Base-by-base conservation (phyloP, 345 rosid genomes). In the Salix purpurea region DNA sequence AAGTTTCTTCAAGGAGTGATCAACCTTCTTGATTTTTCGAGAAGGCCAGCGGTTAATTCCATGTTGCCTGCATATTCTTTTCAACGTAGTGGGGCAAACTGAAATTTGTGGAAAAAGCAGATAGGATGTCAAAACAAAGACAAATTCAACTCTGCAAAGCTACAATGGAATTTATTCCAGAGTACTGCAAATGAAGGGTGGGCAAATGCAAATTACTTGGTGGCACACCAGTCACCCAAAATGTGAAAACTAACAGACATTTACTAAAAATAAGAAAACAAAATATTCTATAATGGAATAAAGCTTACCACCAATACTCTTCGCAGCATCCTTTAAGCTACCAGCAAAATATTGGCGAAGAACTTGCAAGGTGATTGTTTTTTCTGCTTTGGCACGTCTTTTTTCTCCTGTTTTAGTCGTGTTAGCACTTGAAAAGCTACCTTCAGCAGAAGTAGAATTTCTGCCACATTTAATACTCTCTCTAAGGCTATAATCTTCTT, bases 81-180 rank as follows among this genome's bases (percentile, higher is more conserved):
- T 96, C 91, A 96, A 88, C 32, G 97, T 96, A 21, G 99, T 96
- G 32, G 99, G 98, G 82, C 99, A 96, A 83, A 93, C 99, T 96
- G 93, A 83, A 82, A 89, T 67, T 62, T 13, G 42, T 58, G 76
- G 78, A 70, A 62, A 69, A 75, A 79, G 58, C 46, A 71, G 36
- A 39, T 39, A 58, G 61, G 69, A 76, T 10, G 69, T 77, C 65
- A 83, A 70, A 76, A 42, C 62, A 40, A 65, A 54, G 36, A 76
- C n/a, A 32, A 32, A 18, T 36, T 58, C 24, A 44, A 44, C 0
- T 71, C 44, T 40, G 44, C 44, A 40, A 40, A 40, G 44, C 14
- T 37, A 44, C 1, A 28, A 28, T 28, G 28, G 28, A 28, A 28
- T 28, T 28, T 28, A 28, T 28, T 28, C 28, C 28, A 28, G 1